These are phyloP conservation scores for Pterulicium gracile DNA, from an alignment of 1,284 basidiomycete species.

Conservation along the genomic window DNA sequence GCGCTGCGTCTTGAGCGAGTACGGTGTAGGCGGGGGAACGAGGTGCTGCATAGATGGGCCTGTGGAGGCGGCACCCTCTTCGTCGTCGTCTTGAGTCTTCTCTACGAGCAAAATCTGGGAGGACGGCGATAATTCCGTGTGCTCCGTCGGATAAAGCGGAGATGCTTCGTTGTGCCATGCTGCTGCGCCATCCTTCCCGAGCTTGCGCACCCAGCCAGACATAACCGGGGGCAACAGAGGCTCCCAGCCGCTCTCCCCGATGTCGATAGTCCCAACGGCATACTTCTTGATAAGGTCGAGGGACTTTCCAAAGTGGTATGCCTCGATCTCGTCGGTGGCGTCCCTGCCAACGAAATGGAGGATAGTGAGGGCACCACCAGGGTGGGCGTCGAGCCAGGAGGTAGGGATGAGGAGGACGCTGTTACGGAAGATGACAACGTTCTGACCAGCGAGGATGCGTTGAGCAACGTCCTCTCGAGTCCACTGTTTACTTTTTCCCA, in stretches of 20 bases:
- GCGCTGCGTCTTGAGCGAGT: slow-evolving; percentile 55
- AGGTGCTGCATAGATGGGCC: slow-evolving; percentile 42
- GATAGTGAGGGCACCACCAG: slow-evolving; percentile 84
- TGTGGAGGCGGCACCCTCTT: slow-evolving; percentile 12
- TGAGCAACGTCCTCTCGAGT: slow-evolving; percentile 49
- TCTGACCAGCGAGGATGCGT: slow-evolving; percentile 68
- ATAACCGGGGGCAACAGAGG: slow-evolving; percentile 87
- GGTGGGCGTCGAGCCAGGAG: slow-evolving; percentile 79
- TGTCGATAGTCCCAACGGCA: slow-evolving; percentile 65
- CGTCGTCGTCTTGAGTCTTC: no score
- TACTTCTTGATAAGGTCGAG: slow-evolving; percentile 59
- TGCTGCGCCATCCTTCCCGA: slow-evolving; percentile 28
- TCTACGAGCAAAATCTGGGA: slow-evolving; percentile 57
- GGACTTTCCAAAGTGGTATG: slow-evolving; percentile 75
- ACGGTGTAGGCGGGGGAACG: slow-evolving; percentile 36
- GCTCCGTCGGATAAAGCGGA: slow-evolving; percentile 27
- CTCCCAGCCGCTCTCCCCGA: slow-evolving; percentile 50
- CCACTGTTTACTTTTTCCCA: background rate
- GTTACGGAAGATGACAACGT: slow-evolving; percentile 71
- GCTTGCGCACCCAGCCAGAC: slow-evolving; percentile 65
- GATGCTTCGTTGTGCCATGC: slow-evolving; percentile 56
- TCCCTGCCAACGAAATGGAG: slow-evolving; percentile 96
- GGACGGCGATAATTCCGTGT: slow-evolving; percentile 24
- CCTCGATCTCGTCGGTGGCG: slow-evolving; percentile 90
- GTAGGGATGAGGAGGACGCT: slow-evolving; percentile 76